phyloP scores from a whole-genome alignment of 768 basidiomycete species.

The Amanita pallidorosea region DNA sequence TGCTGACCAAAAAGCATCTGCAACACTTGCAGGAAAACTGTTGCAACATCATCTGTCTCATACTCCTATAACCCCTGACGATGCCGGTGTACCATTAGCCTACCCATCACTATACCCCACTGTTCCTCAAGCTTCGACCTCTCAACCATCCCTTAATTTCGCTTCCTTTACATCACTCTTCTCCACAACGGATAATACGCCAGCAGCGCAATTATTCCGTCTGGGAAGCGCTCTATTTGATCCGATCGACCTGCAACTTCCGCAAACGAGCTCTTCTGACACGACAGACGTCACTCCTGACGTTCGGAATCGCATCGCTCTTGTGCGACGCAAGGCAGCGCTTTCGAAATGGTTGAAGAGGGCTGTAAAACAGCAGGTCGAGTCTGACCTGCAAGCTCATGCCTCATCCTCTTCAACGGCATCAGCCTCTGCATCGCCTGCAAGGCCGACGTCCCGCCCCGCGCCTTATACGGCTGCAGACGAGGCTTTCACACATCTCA shows the following conservation, averaged over 20 bases:
- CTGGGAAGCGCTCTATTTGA: conserved; percentile 88
- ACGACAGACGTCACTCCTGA: conserved; percentile 40
- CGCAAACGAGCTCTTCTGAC: conserved; percentile 5
- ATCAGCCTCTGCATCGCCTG: not conserved
- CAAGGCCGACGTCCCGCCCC: conserved; percentile 6
- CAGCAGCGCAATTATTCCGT: conserved; percentile 77
- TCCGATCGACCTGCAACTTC: conserved; percentile 55
- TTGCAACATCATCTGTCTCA: conserved; percentile 69
- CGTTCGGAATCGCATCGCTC: conserved; percentile 45
- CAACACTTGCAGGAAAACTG: conserved; percentile 42
- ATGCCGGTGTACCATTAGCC: conserved; percentile 60
- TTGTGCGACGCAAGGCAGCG: conserved; percentile 66
- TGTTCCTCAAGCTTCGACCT: conserved; percentile 15
- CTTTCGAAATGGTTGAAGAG: conserved; percentile 80
- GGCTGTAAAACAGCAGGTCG: conserved; percentile 59
- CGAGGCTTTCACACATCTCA: conserved; percentile 66
- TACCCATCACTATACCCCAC: conserved; percentile 36
- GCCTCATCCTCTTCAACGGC: not conserved
- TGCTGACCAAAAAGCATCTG: conserved; percentile 10
- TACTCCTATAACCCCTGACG: conserved; percentile 62
- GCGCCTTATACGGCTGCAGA: conserved; percentile 31
- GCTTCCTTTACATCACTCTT: conserved; percentile 67
- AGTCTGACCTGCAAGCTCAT: conserved; percentile 45
- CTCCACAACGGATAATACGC: conserved; percentile 55
- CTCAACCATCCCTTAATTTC: conserved; percentile 50